Evolutionary conservation across 805 yeast genomes (phyloP).

Genomic region (Candida xiaguanensis): DNA sequence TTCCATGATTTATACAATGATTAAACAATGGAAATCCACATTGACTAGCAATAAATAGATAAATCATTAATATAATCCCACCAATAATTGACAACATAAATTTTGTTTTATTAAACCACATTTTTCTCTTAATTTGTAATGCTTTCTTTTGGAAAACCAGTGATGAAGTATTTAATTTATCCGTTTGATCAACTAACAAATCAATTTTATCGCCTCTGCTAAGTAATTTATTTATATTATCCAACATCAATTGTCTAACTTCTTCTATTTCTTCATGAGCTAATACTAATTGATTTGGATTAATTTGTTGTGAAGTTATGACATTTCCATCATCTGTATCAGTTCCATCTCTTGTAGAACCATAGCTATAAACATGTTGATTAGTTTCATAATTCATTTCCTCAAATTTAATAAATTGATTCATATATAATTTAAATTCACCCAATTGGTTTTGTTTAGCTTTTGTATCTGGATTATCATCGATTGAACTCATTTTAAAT

Average conservation of each 20-base stretch:
- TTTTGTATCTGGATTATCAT: background rate
- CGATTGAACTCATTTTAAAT: slow-evolving; percentile 28
- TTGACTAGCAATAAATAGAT: slow-evolving; percentile 46
- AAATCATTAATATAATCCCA: slow-evolving; percentile 28
- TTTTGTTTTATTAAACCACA: slow-evolving; percentile 66
- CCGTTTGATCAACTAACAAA: slow-evolving; percentile 73
- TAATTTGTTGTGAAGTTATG: slow-evolving; percentile 16
- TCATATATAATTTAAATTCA: slow-evolving; percentile 55
- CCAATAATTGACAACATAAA: slow-evolving; percentile 29
- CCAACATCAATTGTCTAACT: slow-evolving; percentile 66
- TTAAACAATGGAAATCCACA: slow-evolving; percentile 53
- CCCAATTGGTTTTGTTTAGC: slow-evolving; percentile 27
- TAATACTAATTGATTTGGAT: slow-evolving; percentile 34
- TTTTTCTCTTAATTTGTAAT: slow-evolving; percentile 52
- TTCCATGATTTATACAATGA: slow-evolving; percentile 21
- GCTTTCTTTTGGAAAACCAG: slow-evolving; percentile 69
- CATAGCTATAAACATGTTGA: slow-evolving; percentile 30
- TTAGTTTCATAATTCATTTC: slow-evolving; percentile 43
- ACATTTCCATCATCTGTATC: slow-evolving; percentile 14
- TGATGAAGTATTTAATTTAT: slow-evolving; percentile 62
- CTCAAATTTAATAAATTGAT: slow-evolving; percentile 52
- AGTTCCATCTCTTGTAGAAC: slow-evolving; percentile 15
- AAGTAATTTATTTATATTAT: slow-evolving; percentile 66
- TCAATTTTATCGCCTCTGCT: slow-evolving; percentile 77
- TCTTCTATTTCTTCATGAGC: slow-evolving; percentile 58